Evolutionary conservation across 2,329 filamentous ascomycete genomes (phyloP).

Genomic region (Aspergillus sclerotialis): DNA sequence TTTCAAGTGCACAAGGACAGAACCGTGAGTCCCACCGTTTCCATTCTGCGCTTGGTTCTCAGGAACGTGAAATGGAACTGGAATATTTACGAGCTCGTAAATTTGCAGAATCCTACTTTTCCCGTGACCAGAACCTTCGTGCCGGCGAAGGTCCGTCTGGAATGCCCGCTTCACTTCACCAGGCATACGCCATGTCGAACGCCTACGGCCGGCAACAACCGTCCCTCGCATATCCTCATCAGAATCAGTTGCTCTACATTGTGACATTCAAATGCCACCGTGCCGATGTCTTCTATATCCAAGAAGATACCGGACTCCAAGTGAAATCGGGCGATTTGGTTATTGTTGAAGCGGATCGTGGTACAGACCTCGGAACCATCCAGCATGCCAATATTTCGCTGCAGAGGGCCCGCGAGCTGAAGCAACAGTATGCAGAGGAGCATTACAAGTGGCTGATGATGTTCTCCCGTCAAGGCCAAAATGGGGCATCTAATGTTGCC

Average conservation of each 20-base stretch:
- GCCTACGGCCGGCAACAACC: constrained; percentile 32
- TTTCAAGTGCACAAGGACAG: constrained; percentile 31
- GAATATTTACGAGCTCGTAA: constrained; percentile 33
- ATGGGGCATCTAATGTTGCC: constrained; percentile 34
- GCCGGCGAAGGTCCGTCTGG: constrained; percentile 26
- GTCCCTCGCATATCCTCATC: constrained; percentile 29
- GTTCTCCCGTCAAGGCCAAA: constrained; percentile 73
- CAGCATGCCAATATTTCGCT: constrained; percentile 81
- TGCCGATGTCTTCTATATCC: constrained; percentile 94
- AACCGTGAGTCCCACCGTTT: constrained; percentile 37
- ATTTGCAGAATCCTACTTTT: constrained; percentile 39
- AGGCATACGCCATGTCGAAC: constrained; percentile 32
- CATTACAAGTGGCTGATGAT: constrained; percentile 99
- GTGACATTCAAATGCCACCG: constrained; percentile 95
- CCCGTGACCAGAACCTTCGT: constrained; percentile 30
- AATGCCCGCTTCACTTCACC: constrained; percentile 30
- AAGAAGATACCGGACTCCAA: constrained; percentile 86
- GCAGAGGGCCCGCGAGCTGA: constrained; percentile 78
- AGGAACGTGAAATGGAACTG: constrained; percentile 25
- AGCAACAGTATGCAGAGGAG: constrained; percentile 87
- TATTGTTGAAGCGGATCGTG: constrained; percentile 94
- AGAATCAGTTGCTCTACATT: constrained; percentile 55
- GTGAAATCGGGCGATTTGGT: constrained; percentile 90
- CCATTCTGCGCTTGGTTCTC: constrained; percentile 24
- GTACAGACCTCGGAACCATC: constrained; percentile 90